Percentiles rank a stretch among this genome's conserved stretches.
Conservation (phyloP, 2,329 filamentous ascomycete species). For the Escovopsis sp. region DNA sequence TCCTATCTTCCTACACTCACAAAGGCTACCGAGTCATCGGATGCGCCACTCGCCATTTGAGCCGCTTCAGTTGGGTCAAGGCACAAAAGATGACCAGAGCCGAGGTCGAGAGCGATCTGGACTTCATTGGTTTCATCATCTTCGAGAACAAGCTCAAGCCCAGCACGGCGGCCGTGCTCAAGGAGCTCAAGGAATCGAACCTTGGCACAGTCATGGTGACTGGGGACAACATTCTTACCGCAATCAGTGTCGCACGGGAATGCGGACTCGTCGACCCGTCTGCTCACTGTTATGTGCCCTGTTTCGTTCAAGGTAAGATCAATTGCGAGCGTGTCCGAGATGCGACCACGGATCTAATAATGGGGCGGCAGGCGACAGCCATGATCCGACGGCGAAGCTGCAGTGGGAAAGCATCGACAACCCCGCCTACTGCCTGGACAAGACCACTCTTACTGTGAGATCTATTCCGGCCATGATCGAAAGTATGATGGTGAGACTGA, state of each 20-base stretch:
- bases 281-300: slow-evolving; percentile 84
- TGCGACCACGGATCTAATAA: not conserved
- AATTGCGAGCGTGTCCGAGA: not conserved
- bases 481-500: not conserved
- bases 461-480: not conserved
- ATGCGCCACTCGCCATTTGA: slow-evolving; percentile 77
- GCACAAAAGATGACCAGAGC: slow-evolving; percentile 83
- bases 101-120: slow-evolving; percentile 68
- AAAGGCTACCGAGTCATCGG: slow-evolving; percentile 93
- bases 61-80: slow-evolving; percentile 83
- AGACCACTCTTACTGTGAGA: slow-evolving; percentile 51
- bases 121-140: slow-evolving; percentile 91
- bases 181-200: slow-evolving; percentile 66
- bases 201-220: slow-evolving; percentile 94
- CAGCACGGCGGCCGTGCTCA: slow-evolving; percentile 64
- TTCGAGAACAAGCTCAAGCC: slow-evolving; percentile 98
- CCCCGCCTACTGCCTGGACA: slow-evolving; percentile 59
- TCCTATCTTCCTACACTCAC: slow-evolving; percentile 82
- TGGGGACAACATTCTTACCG: slow-evolving; percentile 92
- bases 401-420: slow-evolving; percentile 95
- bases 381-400: slow-evolving; percentile 57
- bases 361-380: slow-evolving; percentile 41
- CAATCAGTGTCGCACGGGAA: slow-evolving; percentile 86
- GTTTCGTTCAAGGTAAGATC: slow-evolving; percentile 55
- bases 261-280: slow-evolving; percentile 67